Evolutionary conservation across 1,139 yeast species (phyloP).

Genomic region (Protomyces macrosporus): DNA sequence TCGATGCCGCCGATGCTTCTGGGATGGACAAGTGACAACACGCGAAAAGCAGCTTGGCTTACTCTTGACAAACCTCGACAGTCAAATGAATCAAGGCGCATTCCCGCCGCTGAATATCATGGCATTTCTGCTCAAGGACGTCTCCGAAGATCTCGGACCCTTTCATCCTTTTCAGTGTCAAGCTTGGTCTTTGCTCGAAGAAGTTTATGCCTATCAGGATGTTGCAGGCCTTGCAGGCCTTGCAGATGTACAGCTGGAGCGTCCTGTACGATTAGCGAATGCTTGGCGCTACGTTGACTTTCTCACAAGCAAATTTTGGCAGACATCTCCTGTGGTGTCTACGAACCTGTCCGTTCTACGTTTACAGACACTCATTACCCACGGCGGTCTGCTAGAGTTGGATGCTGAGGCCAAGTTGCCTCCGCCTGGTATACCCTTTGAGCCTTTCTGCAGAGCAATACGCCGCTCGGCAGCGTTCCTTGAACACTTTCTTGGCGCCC

Average conservation of each 20-base stretch:
- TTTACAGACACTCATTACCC: constrained; percentile 4
- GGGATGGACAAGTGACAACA: constrained; percentile 16
- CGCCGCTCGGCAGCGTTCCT: neutral
- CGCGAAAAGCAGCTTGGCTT: constrained; percentile 2
- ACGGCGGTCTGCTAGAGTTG: neutral
- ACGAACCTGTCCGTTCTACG: constrained; percentile 20
- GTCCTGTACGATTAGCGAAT: constrained; percentile 6
- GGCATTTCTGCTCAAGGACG: constrained; percentile 4
- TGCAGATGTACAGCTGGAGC: neutral
- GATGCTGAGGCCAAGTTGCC: neutral
- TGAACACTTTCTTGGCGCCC: constrained; percentile 3
- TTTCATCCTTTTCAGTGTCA: constrained; percentile 6
- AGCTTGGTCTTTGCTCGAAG: constrained; percentile 9
- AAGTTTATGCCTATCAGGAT: constrained; percentile 6
- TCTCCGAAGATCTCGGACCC: constrained; percentile 1
- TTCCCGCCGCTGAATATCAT: constrained; percentile 13
- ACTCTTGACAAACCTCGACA: constrained; percentile 1
- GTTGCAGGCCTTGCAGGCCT: neutral
- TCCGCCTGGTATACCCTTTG: constrained; percentile 10
- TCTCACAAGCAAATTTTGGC: constrained; percentile 3
- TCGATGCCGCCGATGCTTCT: constrained; percentile 9
- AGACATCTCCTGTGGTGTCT: constrained; percentile 14
- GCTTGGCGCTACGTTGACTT: constrained; percentile 11
- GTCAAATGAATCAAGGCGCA: constrained; percentile 7
- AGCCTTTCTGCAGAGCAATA: neutral